These are phyloP conservation scores for Aspergillus ochraceus DNA, from an alignment of 2,329 filamentous ascomycete species.

Conservation along the genomic window DNA sequence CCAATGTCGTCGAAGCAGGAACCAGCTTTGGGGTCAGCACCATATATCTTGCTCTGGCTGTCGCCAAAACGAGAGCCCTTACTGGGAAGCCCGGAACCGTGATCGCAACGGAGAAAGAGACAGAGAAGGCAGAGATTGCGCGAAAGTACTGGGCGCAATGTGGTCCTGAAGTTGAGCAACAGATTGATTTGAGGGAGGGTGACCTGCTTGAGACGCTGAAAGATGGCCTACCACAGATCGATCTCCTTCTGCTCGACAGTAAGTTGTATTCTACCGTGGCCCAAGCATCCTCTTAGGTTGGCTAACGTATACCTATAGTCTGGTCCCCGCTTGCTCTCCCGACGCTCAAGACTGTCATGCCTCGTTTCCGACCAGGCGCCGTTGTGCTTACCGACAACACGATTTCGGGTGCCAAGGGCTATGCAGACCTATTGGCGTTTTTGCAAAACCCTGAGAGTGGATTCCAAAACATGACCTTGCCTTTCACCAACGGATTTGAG, in stretches of 20 bases:
- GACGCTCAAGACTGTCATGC: background rate
- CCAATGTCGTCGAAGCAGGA: constrained; percentile 59
- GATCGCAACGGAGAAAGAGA: constrained; percentile 62
- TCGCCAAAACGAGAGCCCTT: constrained; percentile 47
- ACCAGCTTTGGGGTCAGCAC: constrained; percentile 64
- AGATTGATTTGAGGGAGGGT: constrained; percentile 59
- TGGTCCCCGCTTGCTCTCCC: background rate
- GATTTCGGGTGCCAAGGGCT: background rate
- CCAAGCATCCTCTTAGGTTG: no score
- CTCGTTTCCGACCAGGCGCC: background rate
- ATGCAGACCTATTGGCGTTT: background rate
- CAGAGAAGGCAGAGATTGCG: constrained; percentile 53
- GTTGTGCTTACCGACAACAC: background rate
- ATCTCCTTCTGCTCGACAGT: constrained; percentile 63
- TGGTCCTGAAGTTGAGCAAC: constrained; percentile 49
- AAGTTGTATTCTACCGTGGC: constrained; percentile 30
- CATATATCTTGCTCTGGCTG: constrained; percentile 62
- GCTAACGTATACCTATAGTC: background rate
- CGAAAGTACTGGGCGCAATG: constrained; percentile 55
- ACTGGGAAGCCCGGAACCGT: constrained; percentile 45
- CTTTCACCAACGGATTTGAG: constrained; percentile 51
- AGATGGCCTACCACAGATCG: constrained; percentile 49
- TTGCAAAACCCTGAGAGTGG: constrained; percentile 41
- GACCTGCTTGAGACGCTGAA: constrained; percentile 60
- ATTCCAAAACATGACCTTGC: constrained; percentile 52